Percentiles rank a stretch among this genome's conserved stretches.
Evolutionary conservation across 2,329 filamentous ascomycete species (phyloP).

Genomic region (Aspergillus ibericus): DNA sequence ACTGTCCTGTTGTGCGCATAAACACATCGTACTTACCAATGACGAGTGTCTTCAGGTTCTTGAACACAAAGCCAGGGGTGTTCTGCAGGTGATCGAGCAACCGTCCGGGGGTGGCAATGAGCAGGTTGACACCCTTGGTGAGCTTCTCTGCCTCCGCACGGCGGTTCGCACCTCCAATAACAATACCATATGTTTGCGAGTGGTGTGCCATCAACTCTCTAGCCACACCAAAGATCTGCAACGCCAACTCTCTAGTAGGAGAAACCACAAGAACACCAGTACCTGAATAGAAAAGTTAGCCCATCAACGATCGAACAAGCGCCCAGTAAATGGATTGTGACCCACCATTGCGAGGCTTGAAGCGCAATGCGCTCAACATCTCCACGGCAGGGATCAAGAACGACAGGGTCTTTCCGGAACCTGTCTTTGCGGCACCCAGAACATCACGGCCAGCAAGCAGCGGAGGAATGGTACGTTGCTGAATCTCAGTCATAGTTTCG

Average conservation of each 20-base stretch:
- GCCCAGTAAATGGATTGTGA: background rate
- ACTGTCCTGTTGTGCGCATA: background rate
- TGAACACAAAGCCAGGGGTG: constrained; percentile 84
- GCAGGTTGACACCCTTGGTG: constrained; percentile 85
- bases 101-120: constrained; percentile 91
- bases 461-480: constrained; percentile 81
- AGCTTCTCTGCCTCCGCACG: constrained; percentile 93
- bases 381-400: constrained; percentile 94
- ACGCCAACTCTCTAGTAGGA: constrained; percentile 86
- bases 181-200: constrained; percentile 92
- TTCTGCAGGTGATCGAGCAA: constrained; percentile 93
- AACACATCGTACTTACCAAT: constrained; percentile 49
- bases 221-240: constrained; percentile 95
- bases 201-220: constrained; percentile 90
- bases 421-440: constrained; percentile 92
- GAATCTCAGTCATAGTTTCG: constrained; percentile 93
- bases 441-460: constrained; percentile 87
- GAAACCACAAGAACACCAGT: constrained; percentile 91
- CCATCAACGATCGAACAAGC: background rate
- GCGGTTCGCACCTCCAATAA: constrained; percentile 91
- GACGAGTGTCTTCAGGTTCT: constrained; percentile 86
- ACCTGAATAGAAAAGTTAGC: constrained; percentile 37
- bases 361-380: constrained; percentile 83
- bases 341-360: constrained; percentile 84
- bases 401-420: constrained; percentile 90